Evolutionary conservation across 306 rosid genomes (phyloP).

Genomic region (Dalbergia oliveri): DNA sequence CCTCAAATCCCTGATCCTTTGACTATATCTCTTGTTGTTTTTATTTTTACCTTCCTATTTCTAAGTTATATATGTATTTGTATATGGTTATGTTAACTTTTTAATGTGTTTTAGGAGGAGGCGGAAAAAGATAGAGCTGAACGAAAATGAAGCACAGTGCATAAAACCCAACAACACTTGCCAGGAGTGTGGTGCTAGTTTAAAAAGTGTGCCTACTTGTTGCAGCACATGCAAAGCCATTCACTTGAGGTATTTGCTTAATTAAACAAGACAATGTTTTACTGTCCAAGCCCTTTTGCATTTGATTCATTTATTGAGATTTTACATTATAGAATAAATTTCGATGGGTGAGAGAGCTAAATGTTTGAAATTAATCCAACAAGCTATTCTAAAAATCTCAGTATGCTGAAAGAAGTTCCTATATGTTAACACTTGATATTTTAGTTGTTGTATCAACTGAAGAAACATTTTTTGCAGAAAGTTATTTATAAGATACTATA

Average conservation of each 20-base stretch:
- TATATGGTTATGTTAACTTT: conserved; percentile 8
- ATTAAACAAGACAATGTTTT: background rate
- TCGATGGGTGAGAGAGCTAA: background rate
- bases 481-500: conserved; percentile 51
- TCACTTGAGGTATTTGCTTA: conserved; percentile 70
- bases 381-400: background rate
- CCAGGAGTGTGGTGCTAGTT: conserved; percentile 71
- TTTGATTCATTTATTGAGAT: background rate
- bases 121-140: conserved; percentile 48
- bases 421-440: background rate
- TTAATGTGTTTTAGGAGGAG: conserved; percentile 59
- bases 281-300: background rate
- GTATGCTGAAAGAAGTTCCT: background rate
- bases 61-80: background rate
- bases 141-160: conserved; percentile 32
- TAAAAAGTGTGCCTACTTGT: conserved; percentile 78
- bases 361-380: background rate
- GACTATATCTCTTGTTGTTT: too few species aligned
- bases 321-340: background rate
- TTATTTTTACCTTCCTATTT: background rate
- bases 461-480: conserved; percentile 66
- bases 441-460: conserved; percentile 40
- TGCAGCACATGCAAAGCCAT: conserved; percentile 89
- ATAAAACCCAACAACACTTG: conserved; percentile 63
- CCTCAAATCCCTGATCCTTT: background rate